phyloP scores from a whole-genome alignment of 164 flowering plant genomes.

The Magnolia officinalis region DNA sequence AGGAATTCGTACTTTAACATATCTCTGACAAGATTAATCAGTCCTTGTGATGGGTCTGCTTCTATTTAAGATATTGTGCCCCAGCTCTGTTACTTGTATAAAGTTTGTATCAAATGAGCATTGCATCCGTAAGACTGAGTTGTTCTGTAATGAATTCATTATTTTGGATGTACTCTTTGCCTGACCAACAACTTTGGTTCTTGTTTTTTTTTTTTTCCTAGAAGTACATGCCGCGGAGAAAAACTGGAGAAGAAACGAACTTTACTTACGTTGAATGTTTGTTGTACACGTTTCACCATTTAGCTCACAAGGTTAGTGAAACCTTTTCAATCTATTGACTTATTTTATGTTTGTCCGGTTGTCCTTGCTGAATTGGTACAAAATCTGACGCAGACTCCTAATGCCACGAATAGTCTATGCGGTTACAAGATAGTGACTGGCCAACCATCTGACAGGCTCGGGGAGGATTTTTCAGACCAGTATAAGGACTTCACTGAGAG shows the following conservation, averaged over 20 bases:
- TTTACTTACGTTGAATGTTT: slow-evolving; percentile 89
- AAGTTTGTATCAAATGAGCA: background rate
- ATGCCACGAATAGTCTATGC: slow-evolving; percentile 92
- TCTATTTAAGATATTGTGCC: background rate
- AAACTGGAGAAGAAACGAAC: slow-evolving; percentile 83
- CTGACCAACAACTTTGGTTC: background rate
- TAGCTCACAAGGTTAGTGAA: slow-evolving; percentile 71
- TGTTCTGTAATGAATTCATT: background rate
- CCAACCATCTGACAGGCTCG: slow-evolving; percentile 97
- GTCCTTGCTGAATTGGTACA: slow-evolving; percentile 7
- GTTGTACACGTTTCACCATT: slow-evolving; percentile 81
- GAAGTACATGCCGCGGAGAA: slow-evolving; percentile 88
- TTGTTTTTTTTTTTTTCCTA: slow-evolving; percentile 24
- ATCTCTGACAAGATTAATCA: background rate
- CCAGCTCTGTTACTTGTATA: background rate
- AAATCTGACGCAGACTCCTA: slow-evolving; percentile 62
- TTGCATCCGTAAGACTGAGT: background rate
- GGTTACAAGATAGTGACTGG: slow-evolving; percentile 99
- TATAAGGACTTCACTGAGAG: slow-evolving; percentile 86
- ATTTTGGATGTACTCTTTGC: background rate
- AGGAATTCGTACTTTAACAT: background rate
- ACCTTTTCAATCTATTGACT: background rate
- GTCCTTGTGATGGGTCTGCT: background rate
- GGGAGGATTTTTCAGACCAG: slow-evolving; percentile 92
- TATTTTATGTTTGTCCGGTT: background rate